A percentile compares a stretch with the other conserved stretches of the same genome.
Evolutionary conservation across 129 eudicot genomes (phyloP).

Genomic region (Silybum marianum): DNA sequence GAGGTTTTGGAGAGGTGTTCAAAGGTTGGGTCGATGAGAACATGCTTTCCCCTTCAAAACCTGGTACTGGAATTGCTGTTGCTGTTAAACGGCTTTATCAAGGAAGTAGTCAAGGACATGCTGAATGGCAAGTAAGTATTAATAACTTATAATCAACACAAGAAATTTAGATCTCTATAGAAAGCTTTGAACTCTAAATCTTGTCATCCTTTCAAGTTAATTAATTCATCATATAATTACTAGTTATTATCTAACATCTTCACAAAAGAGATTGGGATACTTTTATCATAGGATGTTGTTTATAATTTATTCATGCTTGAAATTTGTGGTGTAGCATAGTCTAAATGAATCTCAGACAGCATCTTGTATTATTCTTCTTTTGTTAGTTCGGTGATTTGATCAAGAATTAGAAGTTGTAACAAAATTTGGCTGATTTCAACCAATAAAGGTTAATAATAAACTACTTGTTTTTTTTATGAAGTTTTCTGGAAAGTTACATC

Average conservation of each 20-base stretch:
- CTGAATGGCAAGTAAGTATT: neutral
- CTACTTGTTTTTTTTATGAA: no score
- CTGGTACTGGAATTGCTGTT: neutral
- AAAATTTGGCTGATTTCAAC: no score
- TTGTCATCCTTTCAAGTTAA: neutral
- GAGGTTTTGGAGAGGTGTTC: conserved; percentile 4
- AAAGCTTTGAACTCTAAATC: neutral
- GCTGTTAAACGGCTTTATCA: neutral
- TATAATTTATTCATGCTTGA: neutral
- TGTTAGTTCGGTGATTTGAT: no score
- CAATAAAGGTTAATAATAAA: no score
- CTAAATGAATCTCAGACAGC: neutral
- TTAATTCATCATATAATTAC: neutral
- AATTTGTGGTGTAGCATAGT: neutral
- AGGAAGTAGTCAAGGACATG: neutral
- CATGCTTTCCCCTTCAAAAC: neutral
- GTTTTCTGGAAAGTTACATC: no score
- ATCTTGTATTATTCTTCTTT: neutral
- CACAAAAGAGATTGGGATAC: neutral
- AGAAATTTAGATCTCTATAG: neutral
- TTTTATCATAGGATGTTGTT: neutral
- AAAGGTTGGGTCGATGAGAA: neutral
- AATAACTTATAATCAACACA: neutral
- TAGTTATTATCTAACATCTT: neutral
- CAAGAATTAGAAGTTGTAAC: no score